Evolutionary conservation across 2,329 filamentous ascomycete genomes (phyloP), one percentile per base, ranked within the genome.

Genomic region (Cytospora chrysosperma): DNA sequence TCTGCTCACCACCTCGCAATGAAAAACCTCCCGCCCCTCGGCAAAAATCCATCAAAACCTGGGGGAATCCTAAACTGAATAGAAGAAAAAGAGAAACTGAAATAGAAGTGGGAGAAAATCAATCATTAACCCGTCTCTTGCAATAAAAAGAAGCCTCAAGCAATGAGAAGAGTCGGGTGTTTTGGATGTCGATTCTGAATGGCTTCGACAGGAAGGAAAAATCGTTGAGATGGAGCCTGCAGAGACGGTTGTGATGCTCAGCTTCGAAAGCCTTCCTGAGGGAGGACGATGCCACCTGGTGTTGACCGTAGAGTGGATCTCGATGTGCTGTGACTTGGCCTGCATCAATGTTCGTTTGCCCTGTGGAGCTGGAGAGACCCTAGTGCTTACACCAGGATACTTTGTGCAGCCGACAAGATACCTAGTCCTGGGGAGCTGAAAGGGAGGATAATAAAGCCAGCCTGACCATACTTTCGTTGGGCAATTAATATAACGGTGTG

Each of bases 61-160:
- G 24, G 64, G 64, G 64, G 64, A 65, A 65, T 65, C 61, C 62
- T 65, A 62, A 65, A 65, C n/a, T 61, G 37, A 53, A 28, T 37
- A 49, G 21, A 60, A 34, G 17, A 12, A 17, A 63, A 57, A 55
- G 49, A 24, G 27, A 57, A 61, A 43, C 53, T 34, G 37, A 27
- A 26, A 49, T 24, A 61, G 52, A 54, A 52, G 17, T 27, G 49
- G 43, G 51, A 19, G 47, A 60, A 40, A 28, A 51, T 55, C 26
- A 60, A 58, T 59, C 61, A 59, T 56, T 60, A 53, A 51, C 60
- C 53, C 60, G 43, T 52, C 52, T 59, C 56, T 55, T 56, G 19
- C 49, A 24, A n/a, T n/a, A n/a, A 65, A 60, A 40, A 56, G 28
- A 65, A 59, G 52, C 52, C 47, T 56, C 52, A 51, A 63, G 56